Evolutionary conservation across 805 yeast species (phyloP), one percentile per base, ranked within the genome.

Genomic region (Candida morakotiae): DNA sequence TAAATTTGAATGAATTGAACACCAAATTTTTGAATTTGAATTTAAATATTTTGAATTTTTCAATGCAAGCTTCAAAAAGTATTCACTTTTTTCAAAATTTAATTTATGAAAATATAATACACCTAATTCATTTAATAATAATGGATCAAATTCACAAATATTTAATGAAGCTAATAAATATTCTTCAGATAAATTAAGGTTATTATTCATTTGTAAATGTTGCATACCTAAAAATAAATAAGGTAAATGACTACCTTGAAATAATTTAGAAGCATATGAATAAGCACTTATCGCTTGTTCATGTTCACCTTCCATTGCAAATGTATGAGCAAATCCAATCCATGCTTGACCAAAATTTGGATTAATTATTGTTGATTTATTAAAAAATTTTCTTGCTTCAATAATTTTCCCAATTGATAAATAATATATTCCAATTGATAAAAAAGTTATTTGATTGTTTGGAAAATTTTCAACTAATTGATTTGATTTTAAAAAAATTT

Each of bases 241-340:
- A 2, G 98, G 98, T 32, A 89, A 62, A 56, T 93, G 97, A 3
- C 89, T 81, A 1, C 95, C 95, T 0, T 89, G 88, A 52, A 93
- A 93, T 29, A 89, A 71, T 43, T 96, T 68, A 1, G 96, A 87
- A 0, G 97, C 97, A 9, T 95, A 89, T 1, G 98, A 89, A 60
- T 89, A 93, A 0, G 98, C 98, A 39, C 96, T 83, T 16, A 93
- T 83, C 1, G 98, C 98, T 60, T 93, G 98, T 57, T 93, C 99
- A 57, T 93, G 97, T 60, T 93, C 99, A n/a, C 96, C 95, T 57
- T 93, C 98, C 2, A 86, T 82, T 0, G 96, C 96, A 73, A 89
- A 93, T 0, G 98, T 89, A 53, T 91, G 98, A 1, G 98, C 98
- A 64, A 93, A 93, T 2, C 97, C 98, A 23, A 93, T 80, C 98